Base-by-base conservation (phyloP, 2,329 filamentous ascomycete species). In the Colletotrichum agaves region DNA sequence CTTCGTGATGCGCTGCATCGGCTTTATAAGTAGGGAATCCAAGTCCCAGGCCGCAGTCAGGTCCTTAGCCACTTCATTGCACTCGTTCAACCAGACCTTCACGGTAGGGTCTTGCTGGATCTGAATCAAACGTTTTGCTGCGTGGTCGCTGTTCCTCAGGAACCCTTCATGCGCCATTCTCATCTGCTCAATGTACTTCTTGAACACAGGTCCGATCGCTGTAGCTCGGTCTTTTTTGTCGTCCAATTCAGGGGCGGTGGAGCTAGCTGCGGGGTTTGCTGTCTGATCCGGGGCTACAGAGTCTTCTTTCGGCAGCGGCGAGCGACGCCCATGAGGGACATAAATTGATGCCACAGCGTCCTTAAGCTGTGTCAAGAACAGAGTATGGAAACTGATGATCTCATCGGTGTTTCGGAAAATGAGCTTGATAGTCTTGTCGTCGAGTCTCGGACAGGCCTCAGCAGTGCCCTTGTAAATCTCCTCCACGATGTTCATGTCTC, bases 401-500 rank as follows among this genome's bases (percentile, higher is more conserved):
- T 97, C 92, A 73, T 96, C 92, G 4, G 92, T 94, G 75, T 99
- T 99, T 70, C 93, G 91, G 78, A 99, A 99, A 15, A 99, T 88
- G 12, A 92, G 85, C 76, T 94, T 97, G 73, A 97, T 90, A 70
- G 97, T 97, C 71, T 95, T 92, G 46, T 88, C 83, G 47, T 92
- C 93, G 31, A 98, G 87, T 70, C 93, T 89, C 8, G 93, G 89
- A 63, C 92, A 94, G 11, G 92, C 91, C 72, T 92, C 90, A 1
- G 93, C 93, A 0, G 96, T 98, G 47, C 93, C 94, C 79, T 97
- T 97, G 84, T 98, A 99, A 61, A 99, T 98, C 75, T 98, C 94
- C 75, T 97, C 93, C 2, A 97, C 91, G 60, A 99, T 95, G 77
- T 94, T 97, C 93, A 99, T 95, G 77, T 99, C 96, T 71, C 93